Evolutionary conservation across 2,329 filamentous ascomycete species (phyloP).

Genomic region (Phoma herbarum): DNA sequence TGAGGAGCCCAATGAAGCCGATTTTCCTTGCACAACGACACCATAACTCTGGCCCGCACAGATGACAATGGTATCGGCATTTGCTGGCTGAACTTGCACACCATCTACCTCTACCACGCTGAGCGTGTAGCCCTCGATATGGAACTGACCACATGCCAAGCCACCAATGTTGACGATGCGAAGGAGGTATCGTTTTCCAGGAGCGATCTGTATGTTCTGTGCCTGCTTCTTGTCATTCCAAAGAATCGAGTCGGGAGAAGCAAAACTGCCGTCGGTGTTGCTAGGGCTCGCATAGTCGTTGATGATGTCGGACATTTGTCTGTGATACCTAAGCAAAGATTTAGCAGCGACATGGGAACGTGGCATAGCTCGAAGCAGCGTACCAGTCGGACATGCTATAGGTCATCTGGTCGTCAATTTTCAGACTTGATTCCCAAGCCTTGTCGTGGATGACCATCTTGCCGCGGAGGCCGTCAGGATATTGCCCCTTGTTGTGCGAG

Average conservation of each 20-base stretch:
- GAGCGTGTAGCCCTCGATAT: constrained; percentile 53
- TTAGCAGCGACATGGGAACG: not conserved
- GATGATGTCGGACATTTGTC: constrained; percentile 60
- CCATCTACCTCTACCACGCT: constrained; percentile 51
- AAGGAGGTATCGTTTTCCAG: constrained; percentile 67
- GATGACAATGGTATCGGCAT: constrained; percentile 17
- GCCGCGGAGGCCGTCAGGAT: constrained; percentile 72
- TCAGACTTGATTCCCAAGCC: constrained; percentile 59
- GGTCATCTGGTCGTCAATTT: constrained; percentile 64
- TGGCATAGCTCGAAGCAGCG: constrained; percentile 39
- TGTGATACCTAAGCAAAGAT: constrained; percentile 2
- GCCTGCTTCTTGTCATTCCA: constrained; percentile 73
- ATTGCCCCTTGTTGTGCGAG: constrained; percentile 61
- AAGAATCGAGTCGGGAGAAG: constrained; percentile 72
- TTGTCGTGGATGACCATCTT: constrained; percentile 71
- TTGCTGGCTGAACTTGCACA: constrained; percentile 10
- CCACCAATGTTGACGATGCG: constrained; percentile 68
- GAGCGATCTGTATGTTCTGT: constrained; percentile 54
- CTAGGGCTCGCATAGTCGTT: constrained; percentile 56
- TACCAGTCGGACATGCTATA: constrained; percentile 76
- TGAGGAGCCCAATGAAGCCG: constrained; percentile 29
- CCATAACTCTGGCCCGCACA: constrained; percentile 31
- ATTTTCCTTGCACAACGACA: constrained; percentile 31
- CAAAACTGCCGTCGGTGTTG: constrained; percentile 63
- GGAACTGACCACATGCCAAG: constrained; percentile 55